Evolutionary conservation across 2,329 filamentous ascomycete species (phyloP).

Genomic region (Tolypocladium tropicale): DNA sequence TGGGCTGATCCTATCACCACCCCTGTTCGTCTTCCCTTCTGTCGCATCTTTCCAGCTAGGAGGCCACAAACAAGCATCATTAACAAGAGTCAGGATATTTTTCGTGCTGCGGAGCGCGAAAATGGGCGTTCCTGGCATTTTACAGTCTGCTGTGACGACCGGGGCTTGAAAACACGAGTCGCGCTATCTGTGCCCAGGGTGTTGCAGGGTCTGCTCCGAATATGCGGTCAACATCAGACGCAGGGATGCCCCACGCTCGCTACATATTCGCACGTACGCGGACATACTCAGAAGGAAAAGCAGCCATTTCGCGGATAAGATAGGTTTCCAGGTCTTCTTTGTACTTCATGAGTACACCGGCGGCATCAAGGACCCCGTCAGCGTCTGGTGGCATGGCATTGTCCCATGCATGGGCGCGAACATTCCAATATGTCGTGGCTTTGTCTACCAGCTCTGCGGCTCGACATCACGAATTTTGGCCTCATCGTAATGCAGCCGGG

Average conservation of each 20-base stretch:
- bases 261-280: background rate
- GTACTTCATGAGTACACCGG: background rate
- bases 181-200: background rate
- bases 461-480: no score
- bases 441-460: no score
- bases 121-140: no score
- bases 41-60: background rate
- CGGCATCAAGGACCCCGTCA: background rate
- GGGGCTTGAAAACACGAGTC: background rate
- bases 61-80: background rate
- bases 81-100: background rate
- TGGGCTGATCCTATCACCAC: no score
- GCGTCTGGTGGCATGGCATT: background rate
- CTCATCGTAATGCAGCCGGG: background rate
- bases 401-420: background rate
- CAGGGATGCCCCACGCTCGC: background rate
- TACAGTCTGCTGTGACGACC: background rate
- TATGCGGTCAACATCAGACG: background rate
- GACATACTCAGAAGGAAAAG: background rate
- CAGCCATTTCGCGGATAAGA: background rate
- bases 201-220: background rate
- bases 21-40: background rate
- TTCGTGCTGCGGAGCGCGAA: no score
- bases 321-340: background rate
- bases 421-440: no score